These are phyloP conservation scores for Boletus fagicola DNA, from an alignment of 768 basidiomycete genomes.

Conservation along the genomic window DNA sequence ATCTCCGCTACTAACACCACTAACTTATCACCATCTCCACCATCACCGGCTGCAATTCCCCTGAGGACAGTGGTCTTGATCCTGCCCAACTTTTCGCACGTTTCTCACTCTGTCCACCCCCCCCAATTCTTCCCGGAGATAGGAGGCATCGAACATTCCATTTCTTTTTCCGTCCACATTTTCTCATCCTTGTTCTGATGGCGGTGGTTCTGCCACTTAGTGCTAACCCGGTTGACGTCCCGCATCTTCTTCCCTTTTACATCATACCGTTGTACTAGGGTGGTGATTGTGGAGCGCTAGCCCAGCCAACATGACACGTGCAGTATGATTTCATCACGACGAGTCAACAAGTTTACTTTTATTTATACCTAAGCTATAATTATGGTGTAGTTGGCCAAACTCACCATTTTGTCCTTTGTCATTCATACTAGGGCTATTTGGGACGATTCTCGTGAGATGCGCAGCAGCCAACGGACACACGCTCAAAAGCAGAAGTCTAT, in stretches of 20 bases:
- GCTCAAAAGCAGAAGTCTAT: conserved; percentile 18
- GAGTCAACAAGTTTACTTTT: no score
- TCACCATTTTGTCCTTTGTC: not conserved
- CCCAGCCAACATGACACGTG: no score
- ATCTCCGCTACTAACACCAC: no score
- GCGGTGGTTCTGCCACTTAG: not conserved
- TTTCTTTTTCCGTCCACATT: not conserved
- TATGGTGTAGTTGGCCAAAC: not conserved
- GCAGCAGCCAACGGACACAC: not conserved
- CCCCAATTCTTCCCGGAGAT: not conserved
- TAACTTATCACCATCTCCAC: not conserved
- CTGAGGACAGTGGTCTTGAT: not conserved
- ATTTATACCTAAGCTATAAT: no score
- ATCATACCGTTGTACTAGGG: not conserved
- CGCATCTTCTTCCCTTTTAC: not conserved
- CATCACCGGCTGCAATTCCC: not conserved
- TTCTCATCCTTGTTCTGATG: not conserved
- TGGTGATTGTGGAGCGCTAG: not conserved
- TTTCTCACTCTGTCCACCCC: no score
- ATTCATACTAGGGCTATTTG: not conserved
- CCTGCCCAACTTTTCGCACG: not conserved
- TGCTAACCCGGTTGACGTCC: not conserved
- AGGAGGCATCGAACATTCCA: not conserved
- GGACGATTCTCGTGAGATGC: not conserved
- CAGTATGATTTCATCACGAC: not conserved